These are phyloP conservation scores for Macadamia tetraphylla DNA, from an alignment of 164 flowering plant genomes.

Conservation along the genomic window DNA sequence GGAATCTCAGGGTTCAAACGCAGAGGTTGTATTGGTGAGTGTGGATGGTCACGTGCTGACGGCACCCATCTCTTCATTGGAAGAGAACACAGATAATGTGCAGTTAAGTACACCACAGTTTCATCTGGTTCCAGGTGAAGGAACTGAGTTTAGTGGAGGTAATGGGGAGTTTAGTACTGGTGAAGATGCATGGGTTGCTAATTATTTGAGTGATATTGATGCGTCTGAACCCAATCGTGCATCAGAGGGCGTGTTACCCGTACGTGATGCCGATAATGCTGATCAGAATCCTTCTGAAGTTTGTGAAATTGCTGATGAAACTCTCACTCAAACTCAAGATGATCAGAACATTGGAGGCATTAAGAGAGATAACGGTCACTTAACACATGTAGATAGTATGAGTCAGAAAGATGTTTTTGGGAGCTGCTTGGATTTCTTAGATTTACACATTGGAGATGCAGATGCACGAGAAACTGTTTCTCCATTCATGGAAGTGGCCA, in stretches of 20 bases:
- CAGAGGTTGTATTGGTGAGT: conserved; percentile 83
- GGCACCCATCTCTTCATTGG: conserved; percentile 69
- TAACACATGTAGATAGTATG: conserved; percentile 19
- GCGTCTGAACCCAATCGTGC: conserved; percentile 17
- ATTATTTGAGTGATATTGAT: conserved; percentile 38
- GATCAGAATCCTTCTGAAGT: conserved; percentile 19
- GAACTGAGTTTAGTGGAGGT: conserved; percentile 42
- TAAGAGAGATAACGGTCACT: conserved; percentile 16
- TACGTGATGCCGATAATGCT: background rate
- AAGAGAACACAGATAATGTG: conserved; percentile 44
- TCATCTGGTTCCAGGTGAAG: conserved; percentile 78
- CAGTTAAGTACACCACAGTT: conserved; percentile 67
- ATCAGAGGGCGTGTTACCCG: conserved; percentile 11
- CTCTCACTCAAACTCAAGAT: conserved; percentile 14
- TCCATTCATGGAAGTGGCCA: conserved; percentile 16
- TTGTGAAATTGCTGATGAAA: conserved; percentile 26
- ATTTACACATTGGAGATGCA: conserved; percentile 12
- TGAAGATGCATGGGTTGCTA: conserved; percentile 43
- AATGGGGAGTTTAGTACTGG: conserved; percentile 38
- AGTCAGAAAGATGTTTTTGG: conserved; percentile 42
- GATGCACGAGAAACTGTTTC: conserved; percentile 16
- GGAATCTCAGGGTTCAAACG: conserved; percentile 47
- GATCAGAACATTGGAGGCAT: background rate
- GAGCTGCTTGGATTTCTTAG: conserved; percentile 36
- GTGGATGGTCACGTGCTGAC: conserved; percentile 87